Evolutionary conservation across 2,329 filamentous ascomycete species (phyloP), one percentile per base, ranked within the genome.

Genomic region (Colletotrichum sp.): DNA sequence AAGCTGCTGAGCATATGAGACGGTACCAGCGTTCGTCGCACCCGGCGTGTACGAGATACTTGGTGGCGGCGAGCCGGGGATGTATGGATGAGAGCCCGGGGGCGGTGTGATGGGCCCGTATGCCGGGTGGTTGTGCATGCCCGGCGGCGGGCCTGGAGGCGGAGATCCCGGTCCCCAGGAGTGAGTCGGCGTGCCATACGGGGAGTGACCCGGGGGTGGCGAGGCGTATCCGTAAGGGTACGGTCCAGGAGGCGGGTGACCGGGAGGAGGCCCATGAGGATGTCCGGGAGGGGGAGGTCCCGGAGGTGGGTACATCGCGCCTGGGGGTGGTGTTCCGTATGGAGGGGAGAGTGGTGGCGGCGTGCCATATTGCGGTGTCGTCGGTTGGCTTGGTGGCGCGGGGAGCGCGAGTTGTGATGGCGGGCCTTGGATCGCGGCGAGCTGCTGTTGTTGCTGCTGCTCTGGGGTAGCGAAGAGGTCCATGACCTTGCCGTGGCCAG

Each of bases 1-100:
- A 43, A 91, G 86, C 77, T 89, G 82, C 74, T 89, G 86, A 0
- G 89, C 89, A 30, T 87, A 79, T 32, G 86, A 84, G n/a, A 90
- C 85, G 5, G 88, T 87, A 55, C 85, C 84, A 25, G 83, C 79
- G 27, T 81, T 79, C 32, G 82, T 25, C 2, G 64, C 66, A 16
- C 64, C 73, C 0, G 64, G 70, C 16, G 67, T 70, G 67, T 70
- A 70, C 0, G 56, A 62, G 15, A 70, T 62, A 1, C 56, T 62
- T 18, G 73, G 73, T 16, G 68, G 68, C 15, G 58, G 68, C 6
- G 68, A 52, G 12, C 68, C 60, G 0, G 68, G 68, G 1, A n/a
- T 13, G 43, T 71, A 71, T 1, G 58, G 68, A 15, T 55, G 52
- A 1, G 48, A 39, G 22, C 34, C 34, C 6, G 66, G 66, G 3